Evolutionary conservation across 352 stramenopile genomes (phyloP), one percentile per base, ranked within the genome.

Genomic region (Pythium brassicae): DNA sequence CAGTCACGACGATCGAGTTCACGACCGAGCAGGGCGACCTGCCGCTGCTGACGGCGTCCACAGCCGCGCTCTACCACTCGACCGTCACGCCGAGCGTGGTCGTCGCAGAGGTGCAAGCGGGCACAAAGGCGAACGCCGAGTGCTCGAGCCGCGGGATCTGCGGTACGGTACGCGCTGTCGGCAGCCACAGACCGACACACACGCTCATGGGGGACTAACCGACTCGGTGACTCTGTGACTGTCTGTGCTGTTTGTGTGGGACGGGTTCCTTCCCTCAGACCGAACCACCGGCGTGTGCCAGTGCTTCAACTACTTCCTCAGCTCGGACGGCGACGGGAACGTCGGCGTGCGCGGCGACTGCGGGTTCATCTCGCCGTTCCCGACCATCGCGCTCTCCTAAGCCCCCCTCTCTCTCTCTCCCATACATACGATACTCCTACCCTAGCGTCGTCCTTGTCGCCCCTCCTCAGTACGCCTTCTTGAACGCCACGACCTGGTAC

Each of bases 301-400:
- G 43, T 94, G 85, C 67, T 94, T 80, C 63, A 60, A 75, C 48
- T 83, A 83, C 54, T 94, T 88, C 66, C 59, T 84, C 40, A 87
- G 72, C 63, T 92, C 79, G 5, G 76, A 94, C 40, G 83, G 85
- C 27, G 67, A 71, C 50, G 90, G 86, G 17, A 83, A 79, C 35
- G 58, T 78, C 26, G 92, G 91, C 17, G 76, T 73, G 32, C 78
- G 90, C 20, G 94, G 92, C 40, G 93, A 98, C 67, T 98, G 94
- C 66, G 90, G 93, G 12, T 96, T 94, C 63, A 64, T 85, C 15
- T 78, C 83, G 11, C 78, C 79, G 12, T 92, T 88, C 53, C 73
- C 74, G 29, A 84, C 53, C 47, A 59, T 77, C 10, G 44, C 72
- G 34, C 62, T 82, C 7, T 68, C 72, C 2, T 77, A 47, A 63